A percentile compares a stretch with the other conserved stretches of the same genome.
phyloP scores from a whole-genome alignment of 2,329 filamentous ascomycete genomes.

The Elsinoe batatas region DNA sequence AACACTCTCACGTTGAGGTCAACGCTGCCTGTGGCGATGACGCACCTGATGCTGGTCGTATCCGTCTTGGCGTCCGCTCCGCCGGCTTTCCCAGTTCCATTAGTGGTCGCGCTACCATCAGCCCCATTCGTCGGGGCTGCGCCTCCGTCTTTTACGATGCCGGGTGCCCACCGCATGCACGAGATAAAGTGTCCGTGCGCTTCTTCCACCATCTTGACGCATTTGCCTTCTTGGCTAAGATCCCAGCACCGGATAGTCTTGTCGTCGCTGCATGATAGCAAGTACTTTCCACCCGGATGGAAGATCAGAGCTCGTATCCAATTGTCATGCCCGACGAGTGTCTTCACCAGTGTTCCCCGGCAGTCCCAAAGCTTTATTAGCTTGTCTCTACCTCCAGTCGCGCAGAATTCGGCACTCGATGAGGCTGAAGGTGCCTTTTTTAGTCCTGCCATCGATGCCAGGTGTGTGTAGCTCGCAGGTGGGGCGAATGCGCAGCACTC shows the following conservation, averaged over 20 bases:
- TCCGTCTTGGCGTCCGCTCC: constrained; percentile 40
- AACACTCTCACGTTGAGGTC: constrained; percentile 73
- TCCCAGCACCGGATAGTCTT: constrained; percentile 94
- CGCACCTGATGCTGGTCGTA: constrained; percentile 60
- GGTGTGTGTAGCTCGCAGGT: constrained; percentile 62
- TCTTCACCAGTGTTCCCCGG: constrained; percentile 74
- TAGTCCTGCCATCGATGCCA: constrained; percentile 67
- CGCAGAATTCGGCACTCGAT: constrained; percentile 76
- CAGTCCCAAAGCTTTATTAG: constrained; percentile 83
- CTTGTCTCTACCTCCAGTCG: constrained; percentile 83
- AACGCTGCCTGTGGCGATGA: constrained; percentile 80
- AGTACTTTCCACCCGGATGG: constrained; percentile 83
- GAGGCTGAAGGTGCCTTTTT: constrained; percentile 69
- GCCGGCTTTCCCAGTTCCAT: constrained; percentile 37
- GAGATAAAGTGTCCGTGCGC: constrained; percentile 78
- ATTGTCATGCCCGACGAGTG: constrained; percentile 80
- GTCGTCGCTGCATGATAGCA: constrained; percentile 79
- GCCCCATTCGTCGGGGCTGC: constrained; percentile 28
- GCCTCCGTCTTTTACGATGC: constrained; percentile 51
- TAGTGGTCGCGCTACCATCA: constrained; percentile 6
- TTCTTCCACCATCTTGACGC: constrained; percentile 70
- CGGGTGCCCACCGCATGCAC: constrained; percentile 79
- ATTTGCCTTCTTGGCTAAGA: constrained; percentile 77
- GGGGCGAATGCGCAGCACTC: constrained; percentile 85
- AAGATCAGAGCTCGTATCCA: constrained; percentile 84